Evolutionary conservation across 371 early-diverging fungal genomes (phyloP).

Genomic region (Lichtheimia hyalospora): DNA sequence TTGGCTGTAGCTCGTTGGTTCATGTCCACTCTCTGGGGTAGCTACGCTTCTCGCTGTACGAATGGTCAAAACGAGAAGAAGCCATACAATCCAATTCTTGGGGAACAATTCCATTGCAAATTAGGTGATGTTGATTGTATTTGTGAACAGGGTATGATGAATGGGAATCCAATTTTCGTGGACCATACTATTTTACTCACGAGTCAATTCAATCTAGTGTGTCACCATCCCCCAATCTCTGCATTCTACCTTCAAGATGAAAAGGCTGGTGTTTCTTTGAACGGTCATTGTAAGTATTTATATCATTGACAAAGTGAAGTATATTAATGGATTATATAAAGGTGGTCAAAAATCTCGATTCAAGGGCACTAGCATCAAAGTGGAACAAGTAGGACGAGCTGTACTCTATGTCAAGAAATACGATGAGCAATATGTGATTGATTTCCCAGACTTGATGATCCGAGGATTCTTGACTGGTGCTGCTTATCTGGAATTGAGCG

Average conservation of each 20-base stretch:
- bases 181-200: not conserved
- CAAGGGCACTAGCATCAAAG: constrained; percentile 60
- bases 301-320: not conserved
- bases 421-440: constrained; percentile 55
- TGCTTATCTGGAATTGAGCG: constrained; percentile 59
- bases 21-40: constrained; percentile 73
- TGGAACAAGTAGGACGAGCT: constrained; percentile 57
- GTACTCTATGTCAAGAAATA: constrained; percentile 40
- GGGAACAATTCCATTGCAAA: constrained; percentile 79
- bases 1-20: constrained; percentile 73
- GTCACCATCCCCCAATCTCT: constrained; percentile 95
- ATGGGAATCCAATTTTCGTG: no score
- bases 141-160: constrained; percentile 61
- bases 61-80: constrained; percentile 64
- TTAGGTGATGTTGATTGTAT: constrained; percentile 40
- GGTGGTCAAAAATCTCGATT: constrained; percentile 63
- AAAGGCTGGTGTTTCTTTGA: constrained; percentile 59
- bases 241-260: constrained; percentile 73
- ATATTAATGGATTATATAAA: constrained; percentile 4
- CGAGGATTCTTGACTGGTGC: constrained; percentile 58
- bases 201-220: constrained; percentile 47
- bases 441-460: constrained; percentile 58
- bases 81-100: constrained; percentile 84
- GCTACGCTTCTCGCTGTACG: constrained; percentile 48
- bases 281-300: constrained; percentile 60